Evolutionary conservation across 306 rosid species (phyloP).

Genomic region (Ormosia semicastrata): DNA sequence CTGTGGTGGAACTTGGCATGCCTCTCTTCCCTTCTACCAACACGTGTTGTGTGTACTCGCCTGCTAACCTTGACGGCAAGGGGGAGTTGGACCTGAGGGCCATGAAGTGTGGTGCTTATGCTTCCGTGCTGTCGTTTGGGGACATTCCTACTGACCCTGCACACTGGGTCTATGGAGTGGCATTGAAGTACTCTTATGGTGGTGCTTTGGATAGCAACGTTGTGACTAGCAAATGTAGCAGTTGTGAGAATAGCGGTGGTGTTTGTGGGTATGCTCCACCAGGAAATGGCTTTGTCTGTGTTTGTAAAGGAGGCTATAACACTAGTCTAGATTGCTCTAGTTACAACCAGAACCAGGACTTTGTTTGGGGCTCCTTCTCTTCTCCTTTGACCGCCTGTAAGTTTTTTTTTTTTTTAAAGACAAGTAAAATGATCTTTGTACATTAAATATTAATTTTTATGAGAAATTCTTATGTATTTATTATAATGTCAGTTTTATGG

Average conservation of each 20-base stretch:
- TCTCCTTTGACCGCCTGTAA: constrained; percentile 31
- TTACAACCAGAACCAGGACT: constrained; percentile 23
- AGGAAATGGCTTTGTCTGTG: constrained; percentile 51
- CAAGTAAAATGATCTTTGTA: no score
- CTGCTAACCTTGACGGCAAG: constrained; percentile 46
- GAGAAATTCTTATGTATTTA: no score
- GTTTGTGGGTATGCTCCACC: constrained; percentile 54
- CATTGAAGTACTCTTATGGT: constrained; percentile 43
- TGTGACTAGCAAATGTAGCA: constrained; percentile 38
- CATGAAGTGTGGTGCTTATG: constrained; percentile 41
- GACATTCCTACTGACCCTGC: constrained; percentile 53
- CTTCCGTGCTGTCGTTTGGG: constrained; percentile 52
- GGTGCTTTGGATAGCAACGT: constrained; percentile 36
- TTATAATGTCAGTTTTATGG: no score
- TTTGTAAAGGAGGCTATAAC: constrained; percentile 52
- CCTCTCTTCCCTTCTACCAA: constrained; percentile 56
- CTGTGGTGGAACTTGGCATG: constrained; percentile 43
- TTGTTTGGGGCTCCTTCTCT: constrained; percentile 35
- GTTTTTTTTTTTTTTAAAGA: not conserved
- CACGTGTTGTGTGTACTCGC: constrained; percentile 68
- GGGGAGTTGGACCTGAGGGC: constrained; percentile 47
- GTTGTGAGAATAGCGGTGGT: constrained; percentile 66
- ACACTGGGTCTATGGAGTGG: constrained; percentile 61
- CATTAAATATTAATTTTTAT: no score
- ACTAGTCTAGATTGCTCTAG: constrained; percentile 51